Evolutionary conservation across 345 rosid species (phyloP), one percentile per base, ranked within the genome.

Genomic region (Pugionium cornutum): DNA sequence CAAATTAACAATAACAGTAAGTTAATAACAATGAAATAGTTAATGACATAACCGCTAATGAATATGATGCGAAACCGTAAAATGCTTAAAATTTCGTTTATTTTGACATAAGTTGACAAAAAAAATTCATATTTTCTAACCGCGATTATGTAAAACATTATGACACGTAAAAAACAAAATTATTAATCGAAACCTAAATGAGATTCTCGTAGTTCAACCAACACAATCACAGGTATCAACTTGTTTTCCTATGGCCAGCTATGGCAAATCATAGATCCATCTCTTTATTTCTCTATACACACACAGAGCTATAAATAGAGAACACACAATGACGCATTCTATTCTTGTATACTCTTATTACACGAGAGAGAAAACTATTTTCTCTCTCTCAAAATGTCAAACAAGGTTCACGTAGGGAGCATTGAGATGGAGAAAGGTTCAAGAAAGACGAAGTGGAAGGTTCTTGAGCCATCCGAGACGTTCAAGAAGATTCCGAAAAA

Each of bases 401-500:
- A 53, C 67, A 73, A 60, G 47, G 68, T 73, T 67, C 77, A 73
- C 53, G 63, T 54, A 53, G 58, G 73, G 43, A 61, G 34, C 68
- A 53, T 0, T 47, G 68, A 54, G 41, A 62, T 53, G 66, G 74
- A 74, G 8, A 69, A 74, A 62, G 59, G 31, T 33, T 3, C 41
- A 49, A 58, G 66, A 43, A 60, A 67, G 2, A 62, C 64, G 72
- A 77, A 43, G 81, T 79, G 67, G 64, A 62, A 45, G 7, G 50
- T 70, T 2, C 27, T 73, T 60, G 29, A 61, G 34, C 50, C 36
- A 70, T 45, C 68, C 6, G 7, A 74, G 62, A 75, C 83, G 71
- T 68, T 43, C 75, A 62, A 82, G 52, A 53, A 80, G 67, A 42
- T 77, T 65, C 72, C 83, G 75, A 56, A 50, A 28, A 78, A 53